Evolutionary conservation across 208 protist species (phyloP).

Genomic region (Leptomonas pyrrhocoris): DNA sequence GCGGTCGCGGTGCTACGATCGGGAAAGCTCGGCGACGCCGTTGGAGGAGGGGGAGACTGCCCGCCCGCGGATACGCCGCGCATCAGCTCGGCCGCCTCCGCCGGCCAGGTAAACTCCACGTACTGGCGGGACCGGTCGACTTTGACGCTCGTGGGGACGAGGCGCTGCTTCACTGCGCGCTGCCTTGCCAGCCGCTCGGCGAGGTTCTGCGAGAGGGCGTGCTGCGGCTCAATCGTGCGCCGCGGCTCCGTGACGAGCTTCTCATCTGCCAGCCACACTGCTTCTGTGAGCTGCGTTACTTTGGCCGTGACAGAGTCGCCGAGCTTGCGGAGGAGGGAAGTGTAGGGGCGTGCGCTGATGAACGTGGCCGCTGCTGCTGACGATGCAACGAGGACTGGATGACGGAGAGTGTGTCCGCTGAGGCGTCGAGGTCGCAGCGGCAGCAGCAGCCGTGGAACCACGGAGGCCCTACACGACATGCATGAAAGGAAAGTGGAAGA

Average conservation of each 20-base stretch:
- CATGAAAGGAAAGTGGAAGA: too few species aligned
- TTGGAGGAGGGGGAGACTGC: too few species aligned
- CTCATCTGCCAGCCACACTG: constrained; percentile 39
- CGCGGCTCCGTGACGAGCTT: constrained; percentile 77
- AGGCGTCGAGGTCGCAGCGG: too few species aligned
- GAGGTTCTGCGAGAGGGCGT: constrained; percentile 41
- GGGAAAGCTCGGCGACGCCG: not conserved
- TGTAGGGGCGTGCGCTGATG: not conserved
- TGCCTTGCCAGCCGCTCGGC: constrained; percentile 69
- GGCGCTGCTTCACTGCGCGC: constrained; percentile 42
- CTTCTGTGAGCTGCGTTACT: constrained; percentile 23
- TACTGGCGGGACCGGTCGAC: constrained; percentile 66
- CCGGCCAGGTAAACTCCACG: constrained; percentile 75
- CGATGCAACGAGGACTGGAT: too few species aligned
- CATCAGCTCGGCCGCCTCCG: constrained; percentile 30
- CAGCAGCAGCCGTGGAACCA: too few species aligned
- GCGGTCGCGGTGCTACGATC: not conserved
- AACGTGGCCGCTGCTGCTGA: not conserved
- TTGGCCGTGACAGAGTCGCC: constrained; percentile 32
- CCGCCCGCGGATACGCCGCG: not conserved
- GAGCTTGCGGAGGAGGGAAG: constrained; percentile 16
- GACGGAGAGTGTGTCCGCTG: too few species aligned
- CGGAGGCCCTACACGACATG: too few species aligned
- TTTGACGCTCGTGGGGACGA: constrained; percentile 60
- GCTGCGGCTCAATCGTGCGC: constrained; percentile 42